Conservation (phyloP, 2,329 filamentous ascomycete genomes). For the Colletotrichum eremochloae region DNA sequence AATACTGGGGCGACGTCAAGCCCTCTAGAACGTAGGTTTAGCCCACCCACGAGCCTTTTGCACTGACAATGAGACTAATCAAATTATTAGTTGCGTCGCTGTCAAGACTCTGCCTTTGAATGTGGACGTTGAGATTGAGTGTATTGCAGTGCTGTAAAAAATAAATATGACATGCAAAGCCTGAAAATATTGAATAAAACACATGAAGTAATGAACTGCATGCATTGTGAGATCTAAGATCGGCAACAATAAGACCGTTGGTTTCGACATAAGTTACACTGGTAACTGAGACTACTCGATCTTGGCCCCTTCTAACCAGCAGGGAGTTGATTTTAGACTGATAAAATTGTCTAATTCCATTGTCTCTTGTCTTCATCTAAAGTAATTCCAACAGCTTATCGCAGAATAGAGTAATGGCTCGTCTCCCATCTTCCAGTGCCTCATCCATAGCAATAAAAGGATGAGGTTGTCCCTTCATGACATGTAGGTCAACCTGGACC, state of each 20-base stretch:
- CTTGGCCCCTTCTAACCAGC: too few relatives aligned
- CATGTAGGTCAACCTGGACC: conserved; percentile 60
- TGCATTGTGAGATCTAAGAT: neutral
- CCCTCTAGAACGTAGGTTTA: conserved; percentile 58
- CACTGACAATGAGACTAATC: neutral
- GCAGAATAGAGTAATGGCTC: conserved; percentile 61
- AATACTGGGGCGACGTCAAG: conserved; percentile 72
- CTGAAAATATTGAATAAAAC: neutral
- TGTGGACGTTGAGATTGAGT: conserved; percentile 53
- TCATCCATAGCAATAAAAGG: conserved; percentile 71
- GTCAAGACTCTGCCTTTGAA: conserved; percentile 52
- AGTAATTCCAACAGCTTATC: conserved; percentile 44
- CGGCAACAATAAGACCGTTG: neutral
- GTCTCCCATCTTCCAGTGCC: conserved; percentile 63
- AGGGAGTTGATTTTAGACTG: neutral
- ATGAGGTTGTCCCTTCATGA: conserved; percentile 69
- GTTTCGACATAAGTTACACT: neutral
- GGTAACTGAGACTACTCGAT: neutral
- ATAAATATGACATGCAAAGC: neutral
- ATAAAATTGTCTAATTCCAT: neutral
- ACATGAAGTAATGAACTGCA: neutral
- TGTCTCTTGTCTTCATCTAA: neutral
- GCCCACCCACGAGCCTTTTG: accelerated
- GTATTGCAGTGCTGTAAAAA: conserved; percentile 50
- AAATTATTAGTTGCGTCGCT: conserved; percentile 50